Evolutionary conservation across 1,284 basidiomycete species (phyloP).

Genomic region (Cutaneotrichosporon dermatis): DNA sequence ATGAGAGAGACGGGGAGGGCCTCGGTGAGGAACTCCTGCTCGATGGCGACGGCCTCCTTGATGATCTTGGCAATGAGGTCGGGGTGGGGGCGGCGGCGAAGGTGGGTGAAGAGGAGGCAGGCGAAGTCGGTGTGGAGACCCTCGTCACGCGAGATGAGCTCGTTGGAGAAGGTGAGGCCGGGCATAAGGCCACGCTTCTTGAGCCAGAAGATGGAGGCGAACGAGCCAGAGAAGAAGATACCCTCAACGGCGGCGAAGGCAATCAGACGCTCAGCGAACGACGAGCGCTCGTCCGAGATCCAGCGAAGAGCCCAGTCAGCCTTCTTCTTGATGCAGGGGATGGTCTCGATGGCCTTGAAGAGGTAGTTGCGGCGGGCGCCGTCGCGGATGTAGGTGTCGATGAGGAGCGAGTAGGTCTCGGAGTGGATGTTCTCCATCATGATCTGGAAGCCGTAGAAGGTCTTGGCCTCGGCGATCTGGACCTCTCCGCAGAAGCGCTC

Average conservation of each 20-base stretch:
- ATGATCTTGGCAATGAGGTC: constrained; percentile 72
- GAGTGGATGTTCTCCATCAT: constrained; percentile 89
- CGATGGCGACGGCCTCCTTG: constrained; percentile 75
- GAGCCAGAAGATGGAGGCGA: constrained; percentile 95
- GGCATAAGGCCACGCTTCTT: constrained; percentile 99
- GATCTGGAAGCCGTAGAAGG: constrained; percentile 99
- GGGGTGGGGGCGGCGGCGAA: constrained; percentile 69
- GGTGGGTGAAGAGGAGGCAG: constrained; percentile 86
- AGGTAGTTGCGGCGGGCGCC: constrained; percentile 74
- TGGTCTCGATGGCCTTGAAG: constrained; percentile 91
- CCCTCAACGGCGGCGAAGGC: constrained; percentile 99
- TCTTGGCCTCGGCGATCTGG: constrained; percentile 89
- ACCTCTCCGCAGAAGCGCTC: constrained; percentile 95
- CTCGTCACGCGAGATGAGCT: constrained; percentile 95
- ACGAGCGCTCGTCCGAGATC: constrained; percentile 79
- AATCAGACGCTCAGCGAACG: constrained; percentile 85
- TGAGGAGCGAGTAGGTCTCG: constrained; percentile 95
- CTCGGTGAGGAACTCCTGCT: constrained; percentile 75
- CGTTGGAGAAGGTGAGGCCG: constrained; percentile 93
- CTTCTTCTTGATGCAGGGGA: constrained; percentile 86
- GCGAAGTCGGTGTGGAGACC: constrained; percentile 99
- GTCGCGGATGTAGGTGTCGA: constrained; percentile 97
- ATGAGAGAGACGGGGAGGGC: constrained; percentile 55
- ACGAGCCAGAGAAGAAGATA: constrained; percentile 95
- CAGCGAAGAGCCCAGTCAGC: constrained; percentile 91